Evolutionary conservation across 2,329 filamentous ascomycete genomes (phyloP).

Genomic region (Pezicula rhizophila): DNA sequence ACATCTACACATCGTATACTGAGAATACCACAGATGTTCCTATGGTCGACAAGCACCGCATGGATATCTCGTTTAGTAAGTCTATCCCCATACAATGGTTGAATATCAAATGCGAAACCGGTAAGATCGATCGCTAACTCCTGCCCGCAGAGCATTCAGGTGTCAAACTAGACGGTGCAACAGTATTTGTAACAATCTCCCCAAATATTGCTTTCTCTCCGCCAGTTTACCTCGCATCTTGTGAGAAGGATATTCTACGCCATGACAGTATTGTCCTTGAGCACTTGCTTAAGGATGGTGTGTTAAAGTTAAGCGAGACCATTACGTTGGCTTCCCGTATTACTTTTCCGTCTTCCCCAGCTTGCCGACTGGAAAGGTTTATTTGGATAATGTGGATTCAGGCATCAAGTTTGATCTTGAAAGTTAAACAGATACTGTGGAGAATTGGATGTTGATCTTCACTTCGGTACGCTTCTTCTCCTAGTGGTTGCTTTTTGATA

Average conservation of each 20-base stretch:
- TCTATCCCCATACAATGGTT: background rate
- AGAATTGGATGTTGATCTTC: too few relatives aligned
- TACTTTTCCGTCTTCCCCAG: conserved; percentile 25
- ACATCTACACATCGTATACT: conserved; percentile 13
- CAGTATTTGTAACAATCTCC: conserved; percentile 10
- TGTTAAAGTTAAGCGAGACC: conserved; percentile 20
- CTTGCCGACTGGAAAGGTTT: conserved; percentile 11
- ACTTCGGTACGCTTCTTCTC: too few relatives aligned
- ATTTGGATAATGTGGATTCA: conserved; percentile 13
- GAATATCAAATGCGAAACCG: background rate
- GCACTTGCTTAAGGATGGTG: conserved; percentile 20
- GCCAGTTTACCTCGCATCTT: conserved; percentile 16
- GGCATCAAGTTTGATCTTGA: conserved; percentile 8
- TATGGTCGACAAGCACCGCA: conserved; percentile 11
- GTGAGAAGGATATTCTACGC: conserved; percentile 24
- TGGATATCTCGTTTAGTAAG: conserved; percentile 16
- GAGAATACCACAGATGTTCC: conserved; percentile 15
- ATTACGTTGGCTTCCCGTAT: conserved; percentile 26
- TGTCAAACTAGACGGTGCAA: conserved; percentile 9
- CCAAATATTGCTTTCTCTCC: conserved; percentile 14
- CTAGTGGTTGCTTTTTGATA: too few relatives aligned
- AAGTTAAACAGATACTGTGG: too few relatives aligned
- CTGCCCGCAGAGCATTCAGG: conserved; percentile 2
- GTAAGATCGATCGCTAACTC: background rate
- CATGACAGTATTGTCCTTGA: conserved; percentile 26